Evolutionary conservation across 2,329 filamentous ascomycete species (phyloP).

Genomic region (Rutstroemia sp.): DNA sequence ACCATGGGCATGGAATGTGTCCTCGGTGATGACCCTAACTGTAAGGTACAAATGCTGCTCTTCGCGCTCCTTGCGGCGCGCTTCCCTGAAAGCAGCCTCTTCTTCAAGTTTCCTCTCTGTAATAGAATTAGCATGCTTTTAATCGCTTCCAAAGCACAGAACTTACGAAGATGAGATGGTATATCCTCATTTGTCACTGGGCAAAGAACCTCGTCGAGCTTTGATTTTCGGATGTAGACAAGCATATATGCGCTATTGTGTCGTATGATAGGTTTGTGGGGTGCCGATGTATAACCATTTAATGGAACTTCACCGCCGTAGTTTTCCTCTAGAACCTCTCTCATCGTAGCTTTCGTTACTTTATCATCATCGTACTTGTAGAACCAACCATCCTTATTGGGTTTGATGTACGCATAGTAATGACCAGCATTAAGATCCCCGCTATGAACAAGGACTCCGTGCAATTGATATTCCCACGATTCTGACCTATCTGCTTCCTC

Average conservation of each 20-base stretch:
- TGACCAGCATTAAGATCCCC: constrained; percentile 95
- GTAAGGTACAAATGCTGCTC: constrained; percentile 91
- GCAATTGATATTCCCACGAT: constrained; percentile 84
- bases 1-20: constrained; percentile 73
- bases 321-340: constrained; percentile 92
- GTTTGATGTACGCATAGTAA: constrained; percentile 96
- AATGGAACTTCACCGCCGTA: constrained; percentile 68
- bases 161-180: constrained; percentile 70
- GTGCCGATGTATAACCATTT: constrained; percentile 41
- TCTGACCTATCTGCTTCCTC: constrained; percentile 82
- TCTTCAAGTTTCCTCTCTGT: constrained; percentile 69
- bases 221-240: constrained; percentile 88
- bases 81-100: constrained; percentile 69
- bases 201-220: constrained; percentile 74
- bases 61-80: constrained; percentile 77
- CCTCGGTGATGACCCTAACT: constrained; percentile 72
- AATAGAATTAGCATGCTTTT: constrained; percentile 19
- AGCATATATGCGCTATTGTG: constrained; percentile 95
- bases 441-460: constrained; percentile 92
- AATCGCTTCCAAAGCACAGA: neutral
- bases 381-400: constrained; percentile 86
- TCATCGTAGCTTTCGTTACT: constrained; percentile 86
- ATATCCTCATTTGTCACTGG: constrained; percentile 71
- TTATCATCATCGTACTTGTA: constrained; percentile 97
- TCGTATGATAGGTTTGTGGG: constrained; percentile 52